Evolutionary conservation across 768 basidiomycete species (phyloP), one percentile per base, ranked within the genome.

Genomic region (Paxillus rubicundulus): DNA sequence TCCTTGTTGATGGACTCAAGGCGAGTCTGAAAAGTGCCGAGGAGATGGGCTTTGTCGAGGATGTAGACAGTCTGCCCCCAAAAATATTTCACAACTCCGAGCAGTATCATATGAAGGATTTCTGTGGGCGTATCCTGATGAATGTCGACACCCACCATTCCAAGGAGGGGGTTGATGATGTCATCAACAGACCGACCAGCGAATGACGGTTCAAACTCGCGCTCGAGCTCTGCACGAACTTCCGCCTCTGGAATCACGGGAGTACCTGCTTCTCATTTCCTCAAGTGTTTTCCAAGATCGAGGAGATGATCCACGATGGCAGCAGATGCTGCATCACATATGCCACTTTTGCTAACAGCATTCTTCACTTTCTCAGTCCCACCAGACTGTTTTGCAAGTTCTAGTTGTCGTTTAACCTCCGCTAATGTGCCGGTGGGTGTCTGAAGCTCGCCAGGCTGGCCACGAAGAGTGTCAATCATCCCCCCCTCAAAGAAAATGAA

Each of bases 291-390:
- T n/a, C n/a, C n/a, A n/a, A n/a, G n/a, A n/a, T n/a, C n/a, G n/a
- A n/a, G n/a, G n/a, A n/a, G 56, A 6, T 38, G 72, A 65, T 62
- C 71, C 0, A 60, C 70, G 2, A 76, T 47, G 0, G 48, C 27
- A 14, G 75, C 65, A 24, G 66, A 63, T 1, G 59, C 48, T 0
- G 69, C 60, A 6, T 77, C 61, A 12, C 70, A 55, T 5, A 53
- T 33, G 0, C 75, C 74, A 44, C 77, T 73, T 47, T 74, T 70
- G 1, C 71, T 70, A 38, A 77, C 9, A 2, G 39, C 16, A 0
- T 24, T 45, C 7, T 28, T 55, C 0, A 63, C 45, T 13, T 63
- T 63, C 1, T 55, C 49, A 0, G 38, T 60, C 1, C 49, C 58
- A 16, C 56, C 52, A 8, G 55, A 45, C 0, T 45, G 17, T 42